Percentiles rank a stretch among this genome's conserved stretches.
phyloP scores from a whole-genome alignment of 371 early-diverging fungal species.

The Nematocida ironsii region DNA sequence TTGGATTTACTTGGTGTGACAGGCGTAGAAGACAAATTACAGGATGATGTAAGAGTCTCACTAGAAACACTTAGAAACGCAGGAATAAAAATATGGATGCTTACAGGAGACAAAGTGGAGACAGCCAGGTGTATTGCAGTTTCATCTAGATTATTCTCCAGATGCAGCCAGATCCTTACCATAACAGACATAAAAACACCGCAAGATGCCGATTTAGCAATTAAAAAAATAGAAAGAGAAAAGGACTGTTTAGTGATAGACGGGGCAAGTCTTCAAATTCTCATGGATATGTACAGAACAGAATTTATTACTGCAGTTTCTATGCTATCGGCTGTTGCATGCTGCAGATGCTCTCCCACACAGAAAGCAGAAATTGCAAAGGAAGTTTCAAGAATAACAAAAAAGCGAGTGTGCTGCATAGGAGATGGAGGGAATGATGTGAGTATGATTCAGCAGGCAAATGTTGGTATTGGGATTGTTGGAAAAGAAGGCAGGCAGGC shows the following conservation, averaged over 20 bases:
- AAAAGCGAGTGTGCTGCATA: slow-evolving; percentile 79
- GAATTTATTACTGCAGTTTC: slow-evolving; percentile 80
- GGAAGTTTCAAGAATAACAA: slow-evolving; percentile 76
- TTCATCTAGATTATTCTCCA: slow-evolving; percentile 81
- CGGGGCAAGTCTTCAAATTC: slow-evolving; percentile 81
- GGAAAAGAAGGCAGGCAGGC: slow-evolving; percentile 94
- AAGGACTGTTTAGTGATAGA: slow-evolving; percentile 83
- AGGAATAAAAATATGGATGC: slow-evolving; percentile 95
- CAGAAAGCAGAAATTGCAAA: slow-evolving; percentile 94
- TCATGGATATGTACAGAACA: slow-evolving; percentile 74
- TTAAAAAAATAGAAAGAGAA: slow-evolving; percentile 54
- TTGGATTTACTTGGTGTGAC: slow-evolving; percentile 88
- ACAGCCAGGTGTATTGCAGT: slow-evolving; percentile 95
- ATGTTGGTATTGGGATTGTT: slow-evolving; percentile 87
- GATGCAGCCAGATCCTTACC: slow-evolving; percentile 67
- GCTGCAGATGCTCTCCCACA: slow-evolving; percentile 91
- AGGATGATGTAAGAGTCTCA: slow-evolving; percentile 85
- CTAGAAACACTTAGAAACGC: slow-evolving; percentile 87
- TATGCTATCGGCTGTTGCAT: slow-evolving; percentile 81
- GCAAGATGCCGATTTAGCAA: slow-evolving; percentile 48
- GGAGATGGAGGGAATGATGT: slow-evolving; percentile 86
- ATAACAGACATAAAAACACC: slow-evolving; percentile 44
- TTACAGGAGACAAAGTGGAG: slow-evolving; percentile 98
- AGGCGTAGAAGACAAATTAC: slow-evolving; percentile 96
- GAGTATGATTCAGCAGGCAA: slow-evolving; percentile 89